Percentiles rank a stretch among this genome's conserved stretches.
These are phyloP conservation scores for Lagerstroemia speciosa DNA, from an alignment of 345 rosid species.

Conservation along the genomic window DNA sequence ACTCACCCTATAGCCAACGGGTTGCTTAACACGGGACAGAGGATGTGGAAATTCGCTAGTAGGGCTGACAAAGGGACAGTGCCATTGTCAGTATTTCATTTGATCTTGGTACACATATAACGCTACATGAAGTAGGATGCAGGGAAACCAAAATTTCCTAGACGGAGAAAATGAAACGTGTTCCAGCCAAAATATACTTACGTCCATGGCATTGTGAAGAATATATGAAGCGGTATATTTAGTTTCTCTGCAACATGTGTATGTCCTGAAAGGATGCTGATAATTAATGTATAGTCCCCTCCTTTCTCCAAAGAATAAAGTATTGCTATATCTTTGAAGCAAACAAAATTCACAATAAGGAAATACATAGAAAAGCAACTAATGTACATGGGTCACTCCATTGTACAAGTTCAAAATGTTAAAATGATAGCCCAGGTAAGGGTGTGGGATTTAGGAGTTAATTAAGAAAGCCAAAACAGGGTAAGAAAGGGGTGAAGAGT, in stretches of 20 bases:
- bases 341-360: no score
- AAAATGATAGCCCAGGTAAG: no score
- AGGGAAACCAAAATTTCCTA: not conserved
- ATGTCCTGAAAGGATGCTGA: conserved; percentile 28
- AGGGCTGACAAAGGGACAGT: conserved; percentile 24
- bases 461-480: no score
- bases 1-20: conserved; percentile 38
- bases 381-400: not conserved
- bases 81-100: conserved; percentile 5
- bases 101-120: not conserved
- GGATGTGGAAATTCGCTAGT: conserved; percentile 57
- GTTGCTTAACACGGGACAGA: conserved; percentile 43
- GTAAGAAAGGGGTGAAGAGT: no score
- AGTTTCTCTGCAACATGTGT: conserved; percentile 45
- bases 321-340: no score
- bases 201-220: conserved; percentile 67
- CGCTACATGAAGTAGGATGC: not conserved
- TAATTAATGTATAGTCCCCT: not conserved
- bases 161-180: not conserved
- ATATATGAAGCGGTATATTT: conserved; percentile 37
- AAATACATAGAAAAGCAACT: not conserved
- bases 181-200: conserved; percentile 19
- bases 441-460: no score
- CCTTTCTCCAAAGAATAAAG: not conserved
- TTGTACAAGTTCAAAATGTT: not conserved